A percentile compares a stretch with the other conserved stretches of the same genome.
These are phyloP conservation scores for Penicillium oxalicum DNA, from an alignment of 2,329 filamentous ascomycete genomes.

Conservation along the genomic window DNA sequence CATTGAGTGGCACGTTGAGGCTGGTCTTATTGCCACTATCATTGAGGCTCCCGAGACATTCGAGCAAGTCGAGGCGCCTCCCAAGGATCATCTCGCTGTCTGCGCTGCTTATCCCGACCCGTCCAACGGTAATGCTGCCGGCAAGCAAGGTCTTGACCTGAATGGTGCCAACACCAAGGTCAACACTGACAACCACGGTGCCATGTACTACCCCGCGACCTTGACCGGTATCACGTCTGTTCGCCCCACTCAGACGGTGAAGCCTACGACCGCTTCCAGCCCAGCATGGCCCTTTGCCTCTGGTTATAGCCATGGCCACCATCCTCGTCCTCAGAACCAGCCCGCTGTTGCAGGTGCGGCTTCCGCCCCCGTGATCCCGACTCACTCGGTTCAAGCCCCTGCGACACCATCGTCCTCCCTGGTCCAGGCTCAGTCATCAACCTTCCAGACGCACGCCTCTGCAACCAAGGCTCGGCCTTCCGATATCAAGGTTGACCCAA, in stretches of 20 bases:
- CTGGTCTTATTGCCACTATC: conserved; percentile 28
- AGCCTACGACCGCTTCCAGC: neutral
- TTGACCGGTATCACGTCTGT: neutral
- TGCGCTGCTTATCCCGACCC: conserved; percentile 21
- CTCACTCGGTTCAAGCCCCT: neutral
- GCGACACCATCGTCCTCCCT: neutral
- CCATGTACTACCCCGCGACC: conserved; percentile 10
- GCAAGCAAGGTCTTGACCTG: conserved; percentile 15
- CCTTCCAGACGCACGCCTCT: too few species aligned
- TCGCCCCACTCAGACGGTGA: neutral
- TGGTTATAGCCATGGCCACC: neutral
- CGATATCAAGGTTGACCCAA: too few species aligned
- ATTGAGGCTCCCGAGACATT: conserved; percentile 29
- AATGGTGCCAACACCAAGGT: conserved; percentile 11
- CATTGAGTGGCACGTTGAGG: conserved; percentile 32
- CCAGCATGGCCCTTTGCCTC: neutral
- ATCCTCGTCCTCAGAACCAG: conserved; percentile 1
- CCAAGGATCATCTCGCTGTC: conserved; percentile 17
- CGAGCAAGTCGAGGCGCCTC: conserved; percentile 13
- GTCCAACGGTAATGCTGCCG: conserved; percentile 21
- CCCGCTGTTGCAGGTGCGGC: neutral
- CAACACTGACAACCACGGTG: conserved; percentile 9
- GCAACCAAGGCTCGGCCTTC: too few species aligned
- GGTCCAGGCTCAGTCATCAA: too few species aligned
- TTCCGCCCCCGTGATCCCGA: neutral